These are phyloP conservation scores for Neonectria faginata DNA, from an alignment of 2,329 filamentous ascomycete genomes.

Conservation along the genomic window DNA sequence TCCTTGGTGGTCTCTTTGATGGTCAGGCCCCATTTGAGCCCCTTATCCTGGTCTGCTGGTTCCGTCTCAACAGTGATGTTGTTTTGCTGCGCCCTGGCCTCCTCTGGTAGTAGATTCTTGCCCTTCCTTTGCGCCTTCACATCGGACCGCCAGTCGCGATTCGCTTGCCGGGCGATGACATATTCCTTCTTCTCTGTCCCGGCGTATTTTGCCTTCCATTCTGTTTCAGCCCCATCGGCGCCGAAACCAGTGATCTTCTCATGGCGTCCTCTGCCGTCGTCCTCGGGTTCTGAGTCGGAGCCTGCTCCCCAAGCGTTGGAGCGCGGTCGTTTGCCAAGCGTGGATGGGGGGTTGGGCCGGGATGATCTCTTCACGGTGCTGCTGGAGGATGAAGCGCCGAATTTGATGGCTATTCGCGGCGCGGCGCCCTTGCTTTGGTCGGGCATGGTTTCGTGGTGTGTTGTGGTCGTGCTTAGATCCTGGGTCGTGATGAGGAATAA, in stretches of 20 bases:
- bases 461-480: neutral
- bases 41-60: slow-evolving; percentile 61
- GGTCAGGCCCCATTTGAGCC: slow-evolving; percentile 67
- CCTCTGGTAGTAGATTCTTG: slow-evolving; percentile 70
- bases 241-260: slow-evolving; percentile 65
- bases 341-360: slow-evolving; percentile 54
- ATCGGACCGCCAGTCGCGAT: slow-evolving; percentile 73
- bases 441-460: slow-evolving; percentile 32
- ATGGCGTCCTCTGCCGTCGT: slow-evolving; percentile 50
- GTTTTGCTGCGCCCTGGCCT: slow-evolving; percentile 60
- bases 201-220: slow-evolving; percentile 47
- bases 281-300: slow-evolving; percentile 58
- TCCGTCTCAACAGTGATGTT: slow-evolving; percentile 47
- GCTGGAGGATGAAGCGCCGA: slow-evolving; percentile 51
- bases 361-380: slow-evolving; percentile 46
- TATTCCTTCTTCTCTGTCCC: slow-evolving; percentile 54
- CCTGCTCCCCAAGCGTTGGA: slow-evolving; percentile 55
- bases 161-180: slow-evolving; percentile 69
- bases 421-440: slow-evolving; percentile 46
- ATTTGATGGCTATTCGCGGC: slow-evolving; percentile 62
- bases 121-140: slow-evolving; percentile 59
- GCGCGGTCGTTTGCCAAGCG: slow-evolving; percentile 63
- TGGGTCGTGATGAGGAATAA: slow-evolving; percentile 3
- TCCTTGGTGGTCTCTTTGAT: slow-evolving; percentile 67
- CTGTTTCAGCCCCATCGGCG: slow-evolving; percentile 57